A percentile compares a stretch with the other conserved stretches of the same genome.
These are phyloP conservation scores for Populus euphratica DNA, from an alignment of 345 rosid genomes.

Conservation along the genomic window DNA sequence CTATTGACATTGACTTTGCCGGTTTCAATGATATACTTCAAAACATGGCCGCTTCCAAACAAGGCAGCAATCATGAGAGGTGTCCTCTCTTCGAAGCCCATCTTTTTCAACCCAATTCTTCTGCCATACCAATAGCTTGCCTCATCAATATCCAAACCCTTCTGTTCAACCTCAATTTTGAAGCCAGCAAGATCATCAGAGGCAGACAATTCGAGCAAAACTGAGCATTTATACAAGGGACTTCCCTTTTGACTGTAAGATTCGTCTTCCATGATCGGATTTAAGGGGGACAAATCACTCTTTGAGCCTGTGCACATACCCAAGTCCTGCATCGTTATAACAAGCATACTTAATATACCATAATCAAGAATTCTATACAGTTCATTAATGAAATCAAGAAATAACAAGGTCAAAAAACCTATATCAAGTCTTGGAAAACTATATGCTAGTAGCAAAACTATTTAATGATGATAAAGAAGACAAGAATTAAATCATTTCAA, in stretches of 20 bases:
- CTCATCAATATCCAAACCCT: constrained; percentile 42
- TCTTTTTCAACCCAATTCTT: constrained; percentile 68
- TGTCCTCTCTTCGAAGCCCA: constrained; percentile 80
- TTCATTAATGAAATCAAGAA: background rate
- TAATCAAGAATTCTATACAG: background rate
- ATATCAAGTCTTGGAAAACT: background rate
- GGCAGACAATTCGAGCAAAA: constrained; percentile 79
- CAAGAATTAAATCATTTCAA: background rate
- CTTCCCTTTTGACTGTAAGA: constrained; percentile 28
- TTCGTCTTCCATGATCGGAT: constrained; percentile 46
- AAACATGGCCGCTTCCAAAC: constrained; percentile 61
- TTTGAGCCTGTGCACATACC: constrained; percentile 52
- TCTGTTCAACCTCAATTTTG: constrained; percentile 47
- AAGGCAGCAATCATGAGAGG: constrained; percentile 82
- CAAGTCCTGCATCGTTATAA: constrained; percentile 45
- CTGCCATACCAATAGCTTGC: constrained; percentile 75
- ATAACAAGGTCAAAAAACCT: background rate
- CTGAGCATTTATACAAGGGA: constrained; percentile 23
- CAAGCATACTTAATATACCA: constrained; percentile 3
- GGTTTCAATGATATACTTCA: constrained; percentile 52
- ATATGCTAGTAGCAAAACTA: background rate
- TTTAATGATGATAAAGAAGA: background rate
- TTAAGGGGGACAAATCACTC: constrained; percentile 34
- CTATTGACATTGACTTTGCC: constrained; percentile 55
- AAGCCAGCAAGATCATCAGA: constrained; percentile 59